These are phyloP conservation scores for Fusarium xylarioides DNA, from an alignment of 2,329 filamentous ascomycete species.

Conservation along the genomic window DNA sequence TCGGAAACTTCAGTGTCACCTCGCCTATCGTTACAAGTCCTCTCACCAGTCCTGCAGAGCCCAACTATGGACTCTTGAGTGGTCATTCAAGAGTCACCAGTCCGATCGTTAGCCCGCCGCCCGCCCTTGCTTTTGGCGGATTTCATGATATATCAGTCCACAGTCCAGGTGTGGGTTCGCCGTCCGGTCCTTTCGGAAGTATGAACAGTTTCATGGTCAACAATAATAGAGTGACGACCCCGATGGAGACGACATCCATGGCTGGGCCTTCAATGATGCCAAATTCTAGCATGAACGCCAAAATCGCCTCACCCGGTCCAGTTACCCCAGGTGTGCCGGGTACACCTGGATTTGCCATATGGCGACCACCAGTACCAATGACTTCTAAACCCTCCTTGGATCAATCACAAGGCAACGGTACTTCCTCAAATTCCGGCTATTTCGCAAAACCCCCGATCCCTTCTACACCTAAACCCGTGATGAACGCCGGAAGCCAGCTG, in stretches of 20 bases:
- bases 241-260: constrained; percentile 42
- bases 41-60: constrained; percentile 44
- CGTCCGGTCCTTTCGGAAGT: constrained; percentile 45
- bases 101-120: constrained; percentile 45
- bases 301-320: constrained; percentile 27
- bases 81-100: constrained; percentile 46
- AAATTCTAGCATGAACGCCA: constrained; percentile 38
- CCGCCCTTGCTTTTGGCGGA: constrained; percentile 44
- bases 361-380: constrained; percentile 48
- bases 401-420: constrained; percentile 36
- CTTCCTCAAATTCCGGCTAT: constrained; percentile 40
- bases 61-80: constrained; percentile 46
- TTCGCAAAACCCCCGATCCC: constrained; percentile 51
- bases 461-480: constrained; percentile 51
- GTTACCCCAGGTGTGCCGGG: constrained; percentile 40
- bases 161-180: constrained; percentile 42
- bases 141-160: constrained; percentile 46
- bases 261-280: constrained; percentile 34
- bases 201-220: constrained; percentile 47
- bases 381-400: constrained; percentile 36
- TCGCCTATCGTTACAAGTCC: constrained; percentile 47
- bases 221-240: constrained; percentile 40
- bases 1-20: constrained; percentile 44
- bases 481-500: constrained; percentile 48
- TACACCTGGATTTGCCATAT: constrained; percentile 51